Evolutionary conservation across 345 rosid species (phyloP), one percentile per base, ranked within the genome.

Genomic region (Ceriops tagal): DNA sequence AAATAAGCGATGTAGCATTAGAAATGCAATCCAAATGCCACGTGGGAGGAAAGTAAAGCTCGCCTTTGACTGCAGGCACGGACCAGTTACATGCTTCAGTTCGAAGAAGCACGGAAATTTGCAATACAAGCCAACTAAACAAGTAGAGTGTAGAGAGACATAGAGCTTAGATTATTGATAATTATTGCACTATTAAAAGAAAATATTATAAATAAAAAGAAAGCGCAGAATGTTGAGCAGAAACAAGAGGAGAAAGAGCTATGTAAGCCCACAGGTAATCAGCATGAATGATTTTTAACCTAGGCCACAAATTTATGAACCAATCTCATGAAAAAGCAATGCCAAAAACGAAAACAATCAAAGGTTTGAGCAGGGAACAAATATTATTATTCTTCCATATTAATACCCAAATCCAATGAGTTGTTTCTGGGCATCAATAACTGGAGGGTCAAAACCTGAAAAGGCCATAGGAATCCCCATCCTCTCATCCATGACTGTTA

Each of bases 401-500:
- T 32, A 21, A 53, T n/a, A 64, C 59, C 74, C 63, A 46, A n/a
- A 66, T 47, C 58, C 28, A 61, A 56, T 64, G 51, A 32, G 39
- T 61, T 57, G 62, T 21, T 49, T 7, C n/a, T 18, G 58, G 70
- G 67, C 28, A 65, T 15, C 63, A 65, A 74, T 65, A 71, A 70
- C 73, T n/a, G 56, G 64, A 60, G 66, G 8, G 5, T 20, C 71
- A 20, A 31, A 34, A 56, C 60, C 63, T 71, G 30, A 9, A 64
- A 52, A 55, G 71, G 67, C 74, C 49, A 43, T 3, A 1, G 16
- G 18, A 13, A 21, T 32, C 51, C 73, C 57, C 57, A 53, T 68
- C 57, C 77, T 43, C 49, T 43, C 77, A 84, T 34, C 88, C 85
- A 78, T 80, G 85, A 51, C 81, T 84, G 63, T 84, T 84, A 26